Evolutionary conservation across 1,284 basidiomycete species (phyloP).

Genomic region (Cutaneotrichosporon cavernicola): DNA sequence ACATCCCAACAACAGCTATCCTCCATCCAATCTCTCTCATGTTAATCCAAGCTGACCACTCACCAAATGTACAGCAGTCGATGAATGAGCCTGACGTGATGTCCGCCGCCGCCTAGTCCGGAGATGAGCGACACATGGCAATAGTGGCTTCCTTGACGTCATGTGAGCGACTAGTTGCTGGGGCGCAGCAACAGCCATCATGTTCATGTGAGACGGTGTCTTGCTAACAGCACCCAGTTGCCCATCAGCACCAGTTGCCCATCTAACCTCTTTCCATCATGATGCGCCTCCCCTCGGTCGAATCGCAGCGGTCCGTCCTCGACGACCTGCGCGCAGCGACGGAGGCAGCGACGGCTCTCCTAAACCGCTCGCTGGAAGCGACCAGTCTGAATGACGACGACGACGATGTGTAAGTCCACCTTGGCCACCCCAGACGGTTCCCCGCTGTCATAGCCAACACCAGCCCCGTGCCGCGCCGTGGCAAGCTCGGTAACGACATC

Average conservation of each 20-base stretch:
- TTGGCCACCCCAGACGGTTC: neutral
- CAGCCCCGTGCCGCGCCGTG: slow-evolving; percentile 51
- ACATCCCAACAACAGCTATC: too few species aligned
- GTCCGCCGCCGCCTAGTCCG: neutral
- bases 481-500: slow-evolving; percentile 58
- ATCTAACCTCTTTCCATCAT: neutral
- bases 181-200: neutral
- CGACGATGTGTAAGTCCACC: neutral
- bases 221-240: neutral
- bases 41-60: too few species aligned
- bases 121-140: neutral
- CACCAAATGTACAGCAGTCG: too few species aligned
- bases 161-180: neutral
- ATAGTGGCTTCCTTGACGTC: neutral
- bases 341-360: neutral
- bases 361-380: neutral
- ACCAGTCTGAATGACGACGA: neutral
- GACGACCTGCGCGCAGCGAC: slow-evolving; percentile 15
- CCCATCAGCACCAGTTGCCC: neutral
- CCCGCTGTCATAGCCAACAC: neutral
- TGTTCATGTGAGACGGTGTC: neutral
- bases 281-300: slow-evolving; percentile 12
- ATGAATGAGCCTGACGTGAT: neutral
- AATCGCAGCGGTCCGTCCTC: slow-evolving; percentile 14
- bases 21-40: too few species aligned